Base-by-base conservation (phyloP, 306 rosid genomes). In the Quercus engelmannii region DNA sequence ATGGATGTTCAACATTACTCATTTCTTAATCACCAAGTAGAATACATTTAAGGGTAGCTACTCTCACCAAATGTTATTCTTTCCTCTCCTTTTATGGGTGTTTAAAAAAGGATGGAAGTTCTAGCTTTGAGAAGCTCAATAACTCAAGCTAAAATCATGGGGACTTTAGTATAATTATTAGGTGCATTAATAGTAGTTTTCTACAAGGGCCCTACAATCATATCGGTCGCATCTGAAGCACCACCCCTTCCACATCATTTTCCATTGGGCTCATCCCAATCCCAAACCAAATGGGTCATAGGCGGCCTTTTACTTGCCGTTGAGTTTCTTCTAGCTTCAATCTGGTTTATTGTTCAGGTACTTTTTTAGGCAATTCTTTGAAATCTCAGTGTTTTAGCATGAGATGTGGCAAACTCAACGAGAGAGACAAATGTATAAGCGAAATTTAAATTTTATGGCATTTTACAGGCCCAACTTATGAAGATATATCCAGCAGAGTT, bases 161-260 rank as follows among this genome's bases (percentile, higher is more conserved):
- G 93, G 0, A 80, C 91, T 0, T 20, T 21, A 6, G 52, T 89
- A 55, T 91, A 88, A 1, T 51, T 91, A 77, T 55, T 79, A 75
- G 96, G 96, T 69, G 93, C 93, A 69, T 69, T 86, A 6, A 30
- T 77, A 19, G 86, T 87, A 52, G 83, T 89, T 74, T 85, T 89
- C 20, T 87, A 84, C 55, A 83, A 85, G 62, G 92, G 95, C 52
- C 83, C 85, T 1, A 46, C 41, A 41, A 23, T 91, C 63, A 62
- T 84, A 43, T 71, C 86, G 7, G 4, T 55, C 20, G 4, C 82
- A 18, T 31, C 84, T 59, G 12, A 69, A 59, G 38, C 33, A 21
- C 61, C 68, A 56, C 21, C 75, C 55, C 26, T 12, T 8, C 23
- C 54, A 25, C 58, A 56, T 31, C 19, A 30, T 75, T 75, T 72